These are phyloP conservation scores for Erysimum cheiri DNA, from an alignment of 441 rosid genomes.

Conservation along the genomic window DNA sequence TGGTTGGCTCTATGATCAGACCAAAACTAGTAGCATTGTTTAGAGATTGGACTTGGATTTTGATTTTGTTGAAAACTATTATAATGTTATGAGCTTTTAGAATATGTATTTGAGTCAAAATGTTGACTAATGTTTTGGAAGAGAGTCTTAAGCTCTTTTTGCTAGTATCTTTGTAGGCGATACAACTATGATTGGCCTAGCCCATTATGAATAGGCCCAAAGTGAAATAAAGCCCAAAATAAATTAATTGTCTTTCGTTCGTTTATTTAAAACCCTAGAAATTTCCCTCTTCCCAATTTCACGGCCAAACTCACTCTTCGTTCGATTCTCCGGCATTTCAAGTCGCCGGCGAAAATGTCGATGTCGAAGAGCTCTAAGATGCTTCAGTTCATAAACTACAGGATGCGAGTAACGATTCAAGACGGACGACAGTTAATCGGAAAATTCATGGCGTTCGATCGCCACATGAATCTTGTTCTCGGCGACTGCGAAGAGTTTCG, in stretches of 20 bases:
- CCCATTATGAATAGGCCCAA: background rate
- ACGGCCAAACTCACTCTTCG: no score
- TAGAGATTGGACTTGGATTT: no score
- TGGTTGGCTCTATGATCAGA: no score
- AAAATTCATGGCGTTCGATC: background rate
- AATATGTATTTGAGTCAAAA: no score
- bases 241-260: no score
- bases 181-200: background rate
- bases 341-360: background rate
- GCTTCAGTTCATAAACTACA: background rate
- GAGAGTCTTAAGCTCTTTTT: no score
- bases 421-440: background rate
- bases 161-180: no score
- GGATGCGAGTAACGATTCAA: background rate
- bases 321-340: background rate
- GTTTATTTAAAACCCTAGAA: background rate
- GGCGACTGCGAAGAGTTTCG: background rate
- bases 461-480: background rate
- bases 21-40: no score
- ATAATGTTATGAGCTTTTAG: no score
- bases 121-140: no score
- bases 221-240: background rate
- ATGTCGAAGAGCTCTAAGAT: background rate
- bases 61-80: no score
- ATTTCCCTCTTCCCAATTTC: background rate